phyloP scores from a whole-genome alignment of 163 green algal genomes.

The Volvox carteri region DNA sequence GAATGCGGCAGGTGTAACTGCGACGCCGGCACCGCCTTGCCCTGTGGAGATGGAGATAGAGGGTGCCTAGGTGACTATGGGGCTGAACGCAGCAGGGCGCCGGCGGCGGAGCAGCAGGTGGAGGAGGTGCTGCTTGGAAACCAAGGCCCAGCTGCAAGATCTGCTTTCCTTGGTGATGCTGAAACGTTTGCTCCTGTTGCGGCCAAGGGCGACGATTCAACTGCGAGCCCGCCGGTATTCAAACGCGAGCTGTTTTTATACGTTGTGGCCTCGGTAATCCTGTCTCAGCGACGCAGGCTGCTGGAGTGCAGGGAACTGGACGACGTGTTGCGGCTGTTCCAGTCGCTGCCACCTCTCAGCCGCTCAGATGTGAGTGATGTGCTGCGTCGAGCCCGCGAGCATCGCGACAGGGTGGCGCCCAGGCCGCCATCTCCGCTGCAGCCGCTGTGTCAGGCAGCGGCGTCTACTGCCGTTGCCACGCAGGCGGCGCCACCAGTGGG shows the following conservation, averaged over 20 bases:
- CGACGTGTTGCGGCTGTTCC: slow-evolving; percentile 83
- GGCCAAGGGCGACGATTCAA: no score
- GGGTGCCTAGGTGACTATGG: no score
- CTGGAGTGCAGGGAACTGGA: slow-evolving; percentile 75
- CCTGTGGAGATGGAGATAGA: no score
- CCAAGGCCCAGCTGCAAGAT: background rate
- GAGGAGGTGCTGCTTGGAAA: background rate
- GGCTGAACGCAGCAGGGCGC: background rate
- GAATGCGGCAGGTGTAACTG: no score
- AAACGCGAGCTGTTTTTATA: slow-evolving; percentile 72
- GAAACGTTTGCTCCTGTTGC: background rate
- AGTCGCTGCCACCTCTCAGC: slow-evolving; percentile 22
- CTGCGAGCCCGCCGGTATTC: slow-evolving; percentile 19
- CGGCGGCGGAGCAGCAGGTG: background rate
- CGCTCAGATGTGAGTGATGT: background rate
- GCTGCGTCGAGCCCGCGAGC: slow-evolving; percentile 15
- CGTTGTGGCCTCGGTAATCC: slow-evolving; percentile 78
- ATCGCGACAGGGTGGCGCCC: background rate
- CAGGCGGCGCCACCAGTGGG: no score
- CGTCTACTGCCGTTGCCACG: no score
- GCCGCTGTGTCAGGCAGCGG: no score
- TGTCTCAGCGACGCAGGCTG: slow-evolving; percentile 65
- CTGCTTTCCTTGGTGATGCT: background rate
- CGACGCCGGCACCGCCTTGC: no score
- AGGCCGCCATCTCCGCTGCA: background rate